Evolutionary conservation across 2,329 filamentous ascomycete genomes (phyloP).

Genomic region (Byssothecium circinans): DNA sequence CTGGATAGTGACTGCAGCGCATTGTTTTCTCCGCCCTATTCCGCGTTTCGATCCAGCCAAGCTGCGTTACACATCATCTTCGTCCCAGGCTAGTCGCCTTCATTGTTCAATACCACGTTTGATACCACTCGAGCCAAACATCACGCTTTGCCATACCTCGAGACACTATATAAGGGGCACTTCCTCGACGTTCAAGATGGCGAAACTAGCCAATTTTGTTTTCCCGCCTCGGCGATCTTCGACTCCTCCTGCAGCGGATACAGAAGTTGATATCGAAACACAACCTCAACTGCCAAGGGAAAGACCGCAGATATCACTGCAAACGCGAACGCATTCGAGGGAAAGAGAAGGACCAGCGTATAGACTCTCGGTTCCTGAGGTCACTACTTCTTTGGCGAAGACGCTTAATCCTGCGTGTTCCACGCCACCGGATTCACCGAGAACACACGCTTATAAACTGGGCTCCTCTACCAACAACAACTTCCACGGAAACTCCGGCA

Average conservation of each 20-base stretch:
- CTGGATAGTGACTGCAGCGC: not conserved
- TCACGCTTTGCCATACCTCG: not conserved
- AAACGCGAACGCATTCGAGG: constrained; percentile 2
- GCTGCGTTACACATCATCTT: not conserved
- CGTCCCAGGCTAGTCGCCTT: not conserved
- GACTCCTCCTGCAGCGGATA: constrained; percentile 1
- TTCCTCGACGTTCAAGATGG: constrained; percentile 1
- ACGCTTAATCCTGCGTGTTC: constrained; percentile 13
- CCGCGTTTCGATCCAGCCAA: constrained; percentile 1
- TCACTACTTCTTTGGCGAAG: not conserved
- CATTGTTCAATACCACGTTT: not conserved
- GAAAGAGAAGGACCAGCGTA: constrained; percentile 9
- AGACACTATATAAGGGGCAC: not conserved
- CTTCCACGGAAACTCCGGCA: not conserved
- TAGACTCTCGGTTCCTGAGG: constrained; percentile 9
- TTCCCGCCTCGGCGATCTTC: constrained; percentile 6
- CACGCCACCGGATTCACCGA: constrained; percentile 33
- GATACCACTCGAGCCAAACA: not conserved
- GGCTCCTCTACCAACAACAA: constrained; percentile 3
- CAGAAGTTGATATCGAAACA: not conserved
- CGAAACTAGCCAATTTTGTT: constrained; percentile 5
- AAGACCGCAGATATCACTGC: constrained; percentile 17
- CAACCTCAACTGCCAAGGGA: constrained; percentile 5
- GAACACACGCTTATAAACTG: constrained; percentile 21
- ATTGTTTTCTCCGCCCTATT: not conserved